Evolutionary conservation across 140 eudicot genomes (phyloP).

Genomic region (Anethum foeniculum): DNA sequence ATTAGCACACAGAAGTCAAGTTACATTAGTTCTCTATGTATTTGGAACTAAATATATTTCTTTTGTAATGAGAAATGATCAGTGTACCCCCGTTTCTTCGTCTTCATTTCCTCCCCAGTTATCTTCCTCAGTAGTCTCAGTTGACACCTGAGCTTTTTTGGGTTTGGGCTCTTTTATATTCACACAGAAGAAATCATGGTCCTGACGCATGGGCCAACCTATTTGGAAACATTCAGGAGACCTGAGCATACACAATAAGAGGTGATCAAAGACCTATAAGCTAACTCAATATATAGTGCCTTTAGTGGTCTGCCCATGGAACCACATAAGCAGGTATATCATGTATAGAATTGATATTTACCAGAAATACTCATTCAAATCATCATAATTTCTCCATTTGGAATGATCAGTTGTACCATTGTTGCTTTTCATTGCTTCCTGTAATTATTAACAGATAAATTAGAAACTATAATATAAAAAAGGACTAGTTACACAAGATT

Average conservation of each 20-base stretch:
- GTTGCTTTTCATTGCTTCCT: conserved; percentile 91
- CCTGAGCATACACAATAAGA: conserved; percentile 37
- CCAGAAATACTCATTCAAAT: conserved; percentile 94
- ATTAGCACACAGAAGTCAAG: neutral
- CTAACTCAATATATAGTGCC: conserved; percentile 5
- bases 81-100: conserved; percentile 56
- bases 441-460: conserved; percentile 30
- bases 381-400: conserved; percentile 96
- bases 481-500: neutral
- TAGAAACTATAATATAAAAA: conserved; percentile 19
- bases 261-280: conserved; percentile 11
- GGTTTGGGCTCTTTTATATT: conserved; percentile 29
- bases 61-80: neutral
- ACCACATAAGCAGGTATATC: neutral
- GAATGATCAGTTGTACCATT: conserved; percentile 90
- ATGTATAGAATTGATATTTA: conserved; percentile 8
- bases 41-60: neutral
- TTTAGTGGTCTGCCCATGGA: neutral
- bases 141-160: conserved; percentile 22
- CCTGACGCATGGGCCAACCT: conserved; percentile 90
- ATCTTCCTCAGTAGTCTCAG: conserved; percentile 19
- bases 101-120: conserved; percentile 33
- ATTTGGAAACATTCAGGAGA: conserved; percentile 75
- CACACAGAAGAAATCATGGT: conserved; percentile 81
- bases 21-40: neutral